Percentiles rank a stretch among this genome's conserved stretches.
phyloP scores from a whole-genome alignment of 176 grass and related monocot species.

The Rhynchospora breviuscula region DNA sequence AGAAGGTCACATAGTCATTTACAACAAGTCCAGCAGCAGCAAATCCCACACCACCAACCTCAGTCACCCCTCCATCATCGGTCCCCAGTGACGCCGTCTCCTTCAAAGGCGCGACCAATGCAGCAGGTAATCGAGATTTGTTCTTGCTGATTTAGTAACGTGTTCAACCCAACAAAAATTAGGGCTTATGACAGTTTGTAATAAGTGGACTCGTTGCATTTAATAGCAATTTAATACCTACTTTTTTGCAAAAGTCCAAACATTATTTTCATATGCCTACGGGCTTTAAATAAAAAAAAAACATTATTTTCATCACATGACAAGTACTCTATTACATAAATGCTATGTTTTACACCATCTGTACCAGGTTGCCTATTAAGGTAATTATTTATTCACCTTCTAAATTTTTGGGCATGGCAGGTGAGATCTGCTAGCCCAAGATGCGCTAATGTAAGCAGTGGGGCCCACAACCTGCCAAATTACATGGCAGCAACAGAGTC shows the following conservation, averaged over 20 bases:
- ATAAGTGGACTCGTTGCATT: neutral
- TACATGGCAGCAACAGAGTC: slow-evolving; percentile 98
- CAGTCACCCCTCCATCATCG: slow-evolving; percentile 38
- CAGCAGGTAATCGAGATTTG: slow-evolving; percentile 4
- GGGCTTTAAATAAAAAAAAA: too few species aligned
- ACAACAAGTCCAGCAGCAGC: slow-evolving; percentile 20
- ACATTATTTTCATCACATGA: neutral
- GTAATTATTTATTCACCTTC: neutral
- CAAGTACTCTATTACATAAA: slow-evolving; percentile 3
- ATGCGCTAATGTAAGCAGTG: neutral
- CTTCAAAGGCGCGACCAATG: slow-evolving; percentile 48
- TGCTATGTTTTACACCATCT: neutral
- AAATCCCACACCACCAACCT: slow-evolving; percentile 41
- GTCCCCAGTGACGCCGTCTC: slow-evolving; percentile 63
- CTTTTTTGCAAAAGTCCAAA: neutral
- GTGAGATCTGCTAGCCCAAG: slow-evolving; percentile 84
- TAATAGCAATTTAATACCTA: slow-evolving; percentile 2
- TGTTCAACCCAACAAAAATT: neutral
- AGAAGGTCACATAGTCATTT: slow-evolving; percentile 28
- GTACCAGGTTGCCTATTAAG: neutral
- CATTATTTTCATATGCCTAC: neutral
- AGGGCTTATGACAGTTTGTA: neutral
- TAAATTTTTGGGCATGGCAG: slow-evolving; percentile 17
- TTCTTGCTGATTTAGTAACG: neutral
- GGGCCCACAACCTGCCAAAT: slow-evolving; percentile 48